phyloP scores from a whole-genome alignment of 2,329 filamentous ascomycete species.

The Neocatenulostroma microsporum region DNA sequence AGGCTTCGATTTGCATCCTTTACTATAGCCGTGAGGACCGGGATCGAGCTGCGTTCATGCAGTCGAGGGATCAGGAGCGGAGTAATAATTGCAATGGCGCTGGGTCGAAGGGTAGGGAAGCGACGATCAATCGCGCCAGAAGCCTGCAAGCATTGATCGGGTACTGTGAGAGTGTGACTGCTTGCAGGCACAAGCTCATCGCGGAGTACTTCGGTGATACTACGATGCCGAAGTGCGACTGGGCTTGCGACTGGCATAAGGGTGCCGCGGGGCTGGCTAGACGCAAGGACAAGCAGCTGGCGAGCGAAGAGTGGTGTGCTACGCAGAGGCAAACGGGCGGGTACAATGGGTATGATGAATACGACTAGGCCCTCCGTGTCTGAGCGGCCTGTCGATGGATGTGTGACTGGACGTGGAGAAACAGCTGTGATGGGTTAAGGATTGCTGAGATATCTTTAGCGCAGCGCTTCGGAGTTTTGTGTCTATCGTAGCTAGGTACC shows the following conservation, averaged over 20 bases:
- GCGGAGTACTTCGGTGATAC: slow-evolving; percentile 68
- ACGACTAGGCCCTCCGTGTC: too few species aligned
- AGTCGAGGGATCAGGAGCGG: slow-evolving; percentile 37
- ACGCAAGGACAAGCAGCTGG: slow-evolving; percentile 38
- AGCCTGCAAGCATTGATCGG: slow-evolving; percentile 53
- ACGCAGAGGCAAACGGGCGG: slow-evolving; percentile 40
- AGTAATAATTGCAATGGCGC: slow-evolving; percentile 30
- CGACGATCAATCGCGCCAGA: slow-evolving; percentile 34
- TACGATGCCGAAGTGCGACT: slow-evolving; percentile 32
- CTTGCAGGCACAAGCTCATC: slow-evolving; percentile 69
- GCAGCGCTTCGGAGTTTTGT: background rate
- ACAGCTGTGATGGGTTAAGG: background rate
- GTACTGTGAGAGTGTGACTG: slow-evolving; percentile 70
- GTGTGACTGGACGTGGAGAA: background rate
- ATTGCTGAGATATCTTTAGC: background rate
- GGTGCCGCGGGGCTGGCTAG: slow-evolving; percentile 34
- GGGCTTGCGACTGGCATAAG: slow-evolving; percentile 45
- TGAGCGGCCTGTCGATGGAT: too few species aligned
- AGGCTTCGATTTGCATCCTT: slow-evolving; percentile 76
- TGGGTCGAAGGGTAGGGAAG: slow-evolving; percentile 38
- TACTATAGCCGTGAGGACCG: slow-evolving; percentile 87
- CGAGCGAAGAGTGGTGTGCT: slow-evolving; percentile 43
- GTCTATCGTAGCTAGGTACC: too few species aligned
- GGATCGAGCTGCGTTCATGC: slow-evolving; percentile 57
- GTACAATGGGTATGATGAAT: slow-evolving; percentile 25